These are phyloP conservation scores for Cordyceps tenuipes DNA, from an alignment of 2,329 filamentous ascomycete genomes.

Conservation along the genomic window DNA sequence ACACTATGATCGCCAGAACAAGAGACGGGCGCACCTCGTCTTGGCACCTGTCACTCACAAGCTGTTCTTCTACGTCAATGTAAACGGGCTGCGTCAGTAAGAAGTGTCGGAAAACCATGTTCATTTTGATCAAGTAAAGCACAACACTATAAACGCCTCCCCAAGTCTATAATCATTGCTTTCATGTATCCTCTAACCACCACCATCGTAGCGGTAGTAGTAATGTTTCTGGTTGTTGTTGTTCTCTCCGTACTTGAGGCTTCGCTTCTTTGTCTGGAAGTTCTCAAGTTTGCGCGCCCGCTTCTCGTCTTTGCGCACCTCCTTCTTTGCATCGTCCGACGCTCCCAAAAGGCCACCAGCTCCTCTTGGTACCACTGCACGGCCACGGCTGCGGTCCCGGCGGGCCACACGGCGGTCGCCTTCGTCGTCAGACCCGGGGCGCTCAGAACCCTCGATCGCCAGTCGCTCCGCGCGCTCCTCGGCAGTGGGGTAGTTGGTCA, in stretches of 20 bases:
- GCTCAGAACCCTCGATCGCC: conserved; percentile 42
- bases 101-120: background rate
- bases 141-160: conserved; percentile 7
- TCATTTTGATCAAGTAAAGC: background rate
- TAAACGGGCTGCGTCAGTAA: background rate
- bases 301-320: conserved; percentile 58
- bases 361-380: conserved; percentile 55
- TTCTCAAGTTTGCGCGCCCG: conserved; percentile 59
- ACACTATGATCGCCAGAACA: background rate
- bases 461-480: conserved; percentile 66
- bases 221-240: conserved; percentile 64
- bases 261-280: conserved; percentile 51
- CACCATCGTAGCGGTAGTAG: conserved; percentile 41
- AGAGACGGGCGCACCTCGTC: background rate
- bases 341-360: conserved; percentile 74
- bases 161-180: conserved; percentile 4
- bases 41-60: background rate
- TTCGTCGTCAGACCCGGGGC: conserved; percentile 28
- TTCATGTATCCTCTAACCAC: conserved; percentile 27
- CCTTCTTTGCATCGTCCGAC: conserved; percentile 64
- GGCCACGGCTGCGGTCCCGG: conserved; percentile 34
- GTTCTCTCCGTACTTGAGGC: conserved; percentile 63
- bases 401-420: conserved; percentile 25
- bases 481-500: conserved; percentile 71
- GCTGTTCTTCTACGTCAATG: too few relatives aligned